Conservation (phyloP, 768 basidiomycete genomes). For the Leccinum disarticulatum region DNA sequence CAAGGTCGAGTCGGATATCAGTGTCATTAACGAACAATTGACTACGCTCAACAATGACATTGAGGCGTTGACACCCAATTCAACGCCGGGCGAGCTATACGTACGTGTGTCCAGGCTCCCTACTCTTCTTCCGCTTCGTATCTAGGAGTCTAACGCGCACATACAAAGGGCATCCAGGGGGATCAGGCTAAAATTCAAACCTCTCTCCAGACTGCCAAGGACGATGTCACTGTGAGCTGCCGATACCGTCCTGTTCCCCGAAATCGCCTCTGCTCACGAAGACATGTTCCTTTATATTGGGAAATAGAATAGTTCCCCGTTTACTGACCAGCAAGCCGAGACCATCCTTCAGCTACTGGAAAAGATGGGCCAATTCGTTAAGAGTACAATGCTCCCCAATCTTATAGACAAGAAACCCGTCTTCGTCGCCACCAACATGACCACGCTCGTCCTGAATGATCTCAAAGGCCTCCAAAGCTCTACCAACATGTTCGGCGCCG, state of each 20-base stretch:
- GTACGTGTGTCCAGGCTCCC: slow-evolving; percentile 1
- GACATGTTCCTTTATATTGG: no score
- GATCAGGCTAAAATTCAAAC: fast-evolving
- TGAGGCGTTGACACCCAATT: not conserved
- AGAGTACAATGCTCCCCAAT: not conserved
- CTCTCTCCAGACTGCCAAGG: fast-evolving
- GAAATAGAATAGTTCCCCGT: not conserved
- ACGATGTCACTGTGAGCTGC: slow-evolving; percentile 1
- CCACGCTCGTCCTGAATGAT: fast-evolving
- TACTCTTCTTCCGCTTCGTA: not conserved
- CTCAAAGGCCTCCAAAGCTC: not conserved
- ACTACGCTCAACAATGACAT: not conserved
- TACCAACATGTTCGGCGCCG: not conserved
- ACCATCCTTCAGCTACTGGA: fast-evolving
- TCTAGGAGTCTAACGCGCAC: not conserved
- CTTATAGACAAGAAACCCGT: not conserved
- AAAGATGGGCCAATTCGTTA: fast-evolving
- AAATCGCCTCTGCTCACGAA: not conserved
- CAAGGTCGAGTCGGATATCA: not conserved
- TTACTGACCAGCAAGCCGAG: not conserved
- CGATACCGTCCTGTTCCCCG: not conserved
- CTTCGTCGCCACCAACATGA: fast-evolving
- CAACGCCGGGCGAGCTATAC: fast-evolving
- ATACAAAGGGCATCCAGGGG: not conserved
- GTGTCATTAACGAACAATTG: no score